Percentiles rank a stretch among this genome's conserved stretches.
phyloP scores from a whole-genome alignment of 2,329 filamentous ascomycete species.

The Madurella fahalii region DNA sequence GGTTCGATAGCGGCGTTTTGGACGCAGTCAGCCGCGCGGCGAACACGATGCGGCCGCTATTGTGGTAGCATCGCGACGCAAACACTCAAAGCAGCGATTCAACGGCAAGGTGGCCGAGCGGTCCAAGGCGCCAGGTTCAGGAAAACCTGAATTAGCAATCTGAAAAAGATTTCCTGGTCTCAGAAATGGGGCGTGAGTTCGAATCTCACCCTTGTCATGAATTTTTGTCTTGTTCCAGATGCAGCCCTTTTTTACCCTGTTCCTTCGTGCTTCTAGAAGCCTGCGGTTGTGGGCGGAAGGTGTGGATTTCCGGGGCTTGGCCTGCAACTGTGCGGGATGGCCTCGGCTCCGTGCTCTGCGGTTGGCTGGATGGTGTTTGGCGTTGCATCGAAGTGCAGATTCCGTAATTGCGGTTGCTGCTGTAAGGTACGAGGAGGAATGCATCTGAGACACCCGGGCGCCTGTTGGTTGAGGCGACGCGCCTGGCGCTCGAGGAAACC shows the following conservation, averaged over 20 bases:
- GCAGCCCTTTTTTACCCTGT: neutral
- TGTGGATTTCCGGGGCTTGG: constrained; percentile 7
- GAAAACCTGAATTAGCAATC: constrained; percentile 17
- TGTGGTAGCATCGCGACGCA: too few species aligned
- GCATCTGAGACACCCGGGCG: neutral
- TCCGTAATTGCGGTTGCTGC: neutral
- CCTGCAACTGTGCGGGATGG: constrained; percentile 8
- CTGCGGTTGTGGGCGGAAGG: neutral
- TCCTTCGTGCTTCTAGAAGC: constrained; percentile 14
- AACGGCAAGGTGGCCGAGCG: constrained; percentile 18
- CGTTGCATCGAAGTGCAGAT: neutral
- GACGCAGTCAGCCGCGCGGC: too few species aligned
- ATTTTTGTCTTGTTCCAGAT: neutral
- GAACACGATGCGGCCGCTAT: too few species aligned
- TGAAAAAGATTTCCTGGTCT: constrained; percentile 16
- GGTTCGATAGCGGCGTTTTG: too few species aligned
- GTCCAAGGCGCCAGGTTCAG: constrained; percentile 21
- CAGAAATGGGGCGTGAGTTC: constrained; percentile 19
- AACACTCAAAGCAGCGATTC: neutral
- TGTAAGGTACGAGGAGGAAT: neutral
- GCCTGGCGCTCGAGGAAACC: neutral
- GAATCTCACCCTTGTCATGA: constrained; percentile 19
- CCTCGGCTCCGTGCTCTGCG: constrained; percentile 3
- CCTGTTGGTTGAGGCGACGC: neutral
- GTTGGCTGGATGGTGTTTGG: constrained; percentile 1